These are phyloP conservation scores for Verbena officinalis DNA, from an alignment of 257 asterid species.

Conservation along the genomic window DNA sequence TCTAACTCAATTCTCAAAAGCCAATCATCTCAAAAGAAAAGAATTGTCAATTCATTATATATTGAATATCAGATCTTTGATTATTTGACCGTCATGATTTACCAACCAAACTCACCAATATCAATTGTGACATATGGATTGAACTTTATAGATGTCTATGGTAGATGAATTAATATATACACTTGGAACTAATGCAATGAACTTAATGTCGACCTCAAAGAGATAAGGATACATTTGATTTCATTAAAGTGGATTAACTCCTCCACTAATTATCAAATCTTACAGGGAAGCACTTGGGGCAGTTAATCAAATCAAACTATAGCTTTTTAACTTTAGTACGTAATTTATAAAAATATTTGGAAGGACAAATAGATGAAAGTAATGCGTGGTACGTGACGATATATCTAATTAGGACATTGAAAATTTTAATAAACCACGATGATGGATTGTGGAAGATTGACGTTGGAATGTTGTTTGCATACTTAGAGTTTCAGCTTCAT, in stretches of 20 bases:
- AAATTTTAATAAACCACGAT: background rate
- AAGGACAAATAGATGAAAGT: background rate
- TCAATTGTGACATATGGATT: background rate
- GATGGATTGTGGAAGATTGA: background rate
- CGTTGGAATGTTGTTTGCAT: no score
- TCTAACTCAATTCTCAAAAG: no score
- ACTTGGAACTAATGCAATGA: background rate
- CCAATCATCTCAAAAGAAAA: conserved; percentile 15
- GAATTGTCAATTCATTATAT: no score
- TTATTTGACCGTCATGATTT: no score
- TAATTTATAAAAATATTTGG: background rate
- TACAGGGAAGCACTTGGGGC: background rate
- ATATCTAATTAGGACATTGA: no score
- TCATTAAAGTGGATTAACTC: background rate
- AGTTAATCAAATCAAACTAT: background rate
- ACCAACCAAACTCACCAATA: conserved; percentile 14
- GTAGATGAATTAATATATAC: background rate
- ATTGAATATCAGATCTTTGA: no score
- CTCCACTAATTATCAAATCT: no score
- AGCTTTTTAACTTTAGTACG: background rate
- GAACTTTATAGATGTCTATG: background rate
- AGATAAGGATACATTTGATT: background rate
- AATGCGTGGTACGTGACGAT: background rate
- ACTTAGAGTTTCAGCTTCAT: no score
- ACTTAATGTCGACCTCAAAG: background rate